A percentile compares a stretch with the other conserved stretches of the same genome.
These are phyloP conservation scores for Orobanche coerulescens DNA, from an alignment of 257 asterid genomes.

Conservation along the genomic window DNA sequence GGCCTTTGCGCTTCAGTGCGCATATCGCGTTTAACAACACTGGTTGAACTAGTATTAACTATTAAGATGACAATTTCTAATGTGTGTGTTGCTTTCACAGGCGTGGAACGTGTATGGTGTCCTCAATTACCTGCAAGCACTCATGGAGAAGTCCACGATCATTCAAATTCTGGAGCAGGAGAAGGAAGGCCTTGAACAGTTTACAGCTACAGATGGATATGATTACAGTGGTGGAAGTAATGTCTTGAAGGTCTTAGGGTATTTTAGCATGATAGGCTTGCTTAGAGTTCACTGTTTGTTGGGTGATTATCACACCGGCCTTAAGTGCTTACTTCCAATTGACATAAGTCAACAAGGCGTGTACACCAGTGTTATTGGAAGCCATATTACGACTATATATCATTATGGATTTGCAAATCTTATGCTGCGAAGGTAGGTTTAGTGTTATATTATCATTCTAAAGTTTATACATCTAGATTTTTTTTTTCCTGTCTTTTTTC, in stretches of 20 bases:
- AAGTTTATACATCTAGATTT: not conserved
- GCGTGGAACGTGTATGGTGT: constrained; percentile 98
- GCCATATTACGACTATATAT: constrained; percentile 82
- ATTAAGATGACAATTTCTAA: not conserved
- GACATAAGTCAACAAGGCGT: constrained; percentile 91
- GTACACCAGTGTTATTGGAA: constrained; percentile 79
- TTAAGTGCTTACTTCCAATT: constrained; percentile 79
- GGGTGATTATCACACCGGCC: constrained; percentile 97
- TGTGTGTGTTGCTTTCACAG: constrained; percentile 29
- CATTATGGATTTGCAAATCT: constrained; percentile 97
- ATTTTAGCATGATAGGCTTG: constrained; percentile 95
- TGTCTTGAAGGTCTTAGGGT: constrained; percentile 93
- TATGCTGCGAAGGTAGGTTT: constrained; percentile 76
- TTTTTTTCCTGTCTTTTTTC: not conserved
- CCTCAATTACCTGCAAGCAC: constrained; percentile 88
- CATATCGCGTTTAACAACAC: too few relatives aligned
- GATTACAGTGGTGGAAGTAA: constrained; percentile 95
- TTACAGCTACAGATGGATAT: constrained; percentile 90
- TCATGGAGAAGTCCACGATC: constrained; percentile 82
- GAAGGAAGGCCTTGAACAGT: constrained; percentile 87
- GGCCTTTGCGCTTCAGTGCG: too few relatives aligned
- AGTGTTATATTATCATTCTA: not conserved
- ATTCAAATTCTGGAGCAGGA: constrained; percentile 80
- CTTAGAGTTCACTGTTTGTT: constrained; percentile 94
- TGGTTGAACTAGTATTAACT: too few relatives aligned